Evolutionary conservation across 1,139 yeast species (phyloP), one percentile per base, ranked within the genome.

Genomic region (Diutina mesorugosa): DNA sequence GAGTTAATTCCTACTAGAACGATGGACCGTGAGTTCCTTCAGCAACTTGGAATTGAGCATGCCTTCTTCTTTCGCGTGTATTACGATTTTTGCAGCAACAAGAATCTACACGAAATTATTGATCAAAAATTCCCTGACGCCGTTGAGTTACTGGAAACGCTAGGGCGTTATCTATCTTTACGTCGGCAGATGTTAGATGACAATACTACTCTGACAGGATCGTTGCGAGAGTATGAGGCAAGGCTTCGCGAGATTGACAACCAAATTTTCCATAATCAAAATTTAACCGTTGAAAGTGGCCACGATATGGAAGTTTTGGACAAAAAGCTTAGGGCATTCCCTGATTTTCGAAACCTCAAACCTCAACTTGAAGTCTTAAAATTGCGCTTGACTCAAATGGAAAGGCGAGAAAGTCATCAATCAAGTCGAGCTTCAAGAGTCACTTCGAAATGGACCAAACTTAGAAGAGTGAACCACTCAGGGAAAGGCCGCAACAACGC

Each of bases 61-160:
- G 84, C 90, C 0, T 85, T 91, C 61, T 72, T 91, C 55, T 78
- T 89, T 32, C 76, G 93, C 57, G 77, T 84, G 6, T 85, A 83
- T 62, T 86, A 81, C 64, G 79, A 80, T 52, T 83, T 81, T 65
- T 88, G 96, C 66, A 72, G 72, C 55, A 79, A 78, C 16, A 73
- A 81, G 59, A 72, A 77, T 30, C 68, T 81, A 57, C 69, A 70
- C 51, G 85, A 84, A n/a, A 69, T 80, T 28, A 74, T 89, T 28
- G 97, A 91, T 55, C 73, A 76, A 26, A 82, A 81, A 60, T 85
- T 85, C 67, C 97, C 97, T 0, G 98, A 90, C 61, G 80, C 95
- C 12, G 77, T 91, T 4, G 84, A 78, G 56, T 74, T 90, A 58
- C 87, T 96, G 0, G 77, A 74, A 58, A 76, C 79, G 12, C 72